phyloP scores from a whole-genome alignment of 1,284 basidiomycete species.

The Fistulinella staudtii region DNA sequence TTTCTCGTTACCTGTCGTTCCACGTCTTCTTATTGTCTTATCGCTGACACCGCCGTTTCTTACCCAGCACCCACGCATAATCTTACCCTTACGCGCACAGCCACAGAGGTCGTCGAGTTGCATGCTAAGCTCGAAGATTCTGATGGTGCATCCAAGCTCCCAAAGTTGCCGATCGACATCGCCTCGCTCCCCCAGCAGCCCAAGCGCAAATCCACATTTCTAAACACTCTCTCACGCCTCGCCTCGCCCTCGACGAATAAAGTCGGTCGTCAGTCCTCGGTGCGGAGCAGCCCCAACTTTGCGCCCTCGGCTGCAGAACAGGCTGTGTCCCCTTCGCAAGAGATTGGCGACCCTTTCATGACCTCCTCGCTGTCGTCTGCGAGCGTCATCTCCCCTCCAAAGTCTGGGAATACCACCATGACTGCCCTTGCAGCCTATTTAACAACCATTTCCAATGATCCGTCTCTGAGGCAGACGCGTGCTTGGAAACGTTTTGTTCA shows the following conservation, averaged over 20 bases:
- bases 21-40: constrained; percentile 9
- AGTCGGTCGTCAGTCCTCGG: constrained; percentile 38
- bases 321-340: constrained; percentile 50
- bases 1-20: no score
- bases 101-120: constrained; percentile 71
- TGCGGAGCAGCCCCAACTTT: constrained; percentile 32
- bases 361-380: constrained; percentile 35
- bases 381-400: constrained; percentile 22
- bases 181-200: constrained; percentile 46
- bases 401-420: constrained; percentile 43
- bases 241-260: constrained; percentile 59
- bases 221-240: constrained; percentile 76
- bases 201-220: constrained; percentile 76
- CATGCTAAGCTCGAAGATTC: constrained; percentile 66
- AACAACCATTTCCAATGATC: constrained; percentile 69
- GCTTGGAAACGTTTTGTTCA: constrained; percentile 84
- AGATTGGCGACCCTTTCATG: constrained; percentile 59
- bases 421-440: constrained; percentile 77
- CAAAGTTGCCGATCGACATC: constrained; percentile 57
- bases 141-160: constrained; percentile 51
- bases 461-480: constrained; percentile 56
- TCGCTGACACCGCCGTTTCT: constrained; percentile 34
- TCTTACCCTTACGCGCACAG: constrained; percentile 76
- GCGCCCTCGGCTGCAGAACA: constrained; percentile 30
- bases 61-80: constrained; percentile 79